Percentiles rank a stretch among this genome's conserved stretches.
Conservation (phyloP, 495 filamentous ascomycete genomes). For the Penicillium silybi region DNA sequence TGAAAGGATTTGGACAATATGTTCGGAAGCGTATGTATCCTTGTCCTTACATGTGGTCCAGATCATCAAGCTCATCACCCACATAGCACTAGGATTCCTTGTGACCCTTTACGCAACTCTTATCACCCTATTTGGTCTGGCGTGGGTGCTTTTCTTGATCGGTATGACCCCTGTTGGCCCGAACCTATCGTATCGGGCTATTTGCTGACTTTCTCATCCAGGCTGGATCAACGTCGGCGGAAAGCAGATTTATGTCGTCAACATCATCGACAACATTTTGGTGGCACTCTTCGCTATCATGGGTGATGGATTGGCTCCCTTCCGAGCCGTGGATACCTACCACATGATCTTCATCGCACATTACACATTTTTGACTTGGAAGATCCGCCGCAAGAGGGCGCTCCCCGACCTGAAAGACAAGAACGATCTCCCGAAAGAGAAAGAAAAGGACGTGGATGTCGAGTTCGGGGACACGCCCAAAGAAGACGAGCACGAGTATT, state of each 20-base stretch:
- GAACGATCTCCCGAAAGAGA: slow-evolving; percentile 61
- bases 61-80: slow-evolving; percentile 3
- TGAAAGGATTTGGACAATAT: slow-evolving; percentile 75
- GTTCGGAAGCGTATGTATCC: slow-evolving; percentile 55
- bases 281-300: slow-evolving; percentile 75
- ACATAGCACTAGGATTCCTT: slow-evolving; percentile 62
- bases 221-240: slow-evolving; percentile 80
- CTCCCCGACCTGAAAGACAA: slow-evolving; percentile 63
- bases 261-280: slow-evolving; percentile 72
- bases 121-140: slow-evolving; percentile 75
- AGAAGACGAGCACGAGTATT: slow-evolving; percentile 46
- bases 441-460: slow-evolving; percentile 42
- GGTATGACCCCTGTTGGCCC: slow-evolving; percentile 28
- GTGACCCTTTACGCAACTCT: slow-evolving; percentile 76
- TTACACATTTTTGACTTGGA: slow-evolving; percentile 68
- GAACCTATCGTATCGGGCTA: not conserved
- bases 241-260: slow-evolving; percentile 62
- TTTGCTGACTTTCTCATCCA: slow-evolving; percentile 5
- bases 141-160: slow-evolving; percentile 82
- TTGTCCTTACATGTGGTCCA: not conserved
- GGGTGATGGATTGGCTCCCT: slow-evolving; percentile 73
- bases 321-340: slow-evolving; percentile 74
- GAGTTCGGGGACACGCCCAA: slow-evolving; percentile 38
- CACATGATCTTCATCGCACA: slow-evolving; percentile 71
- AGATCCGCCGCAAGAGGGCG: slow-evolving; percentile 56